Conservation (phyloP, 805 yeast genomes). For the Candida ulmi region DNA sequence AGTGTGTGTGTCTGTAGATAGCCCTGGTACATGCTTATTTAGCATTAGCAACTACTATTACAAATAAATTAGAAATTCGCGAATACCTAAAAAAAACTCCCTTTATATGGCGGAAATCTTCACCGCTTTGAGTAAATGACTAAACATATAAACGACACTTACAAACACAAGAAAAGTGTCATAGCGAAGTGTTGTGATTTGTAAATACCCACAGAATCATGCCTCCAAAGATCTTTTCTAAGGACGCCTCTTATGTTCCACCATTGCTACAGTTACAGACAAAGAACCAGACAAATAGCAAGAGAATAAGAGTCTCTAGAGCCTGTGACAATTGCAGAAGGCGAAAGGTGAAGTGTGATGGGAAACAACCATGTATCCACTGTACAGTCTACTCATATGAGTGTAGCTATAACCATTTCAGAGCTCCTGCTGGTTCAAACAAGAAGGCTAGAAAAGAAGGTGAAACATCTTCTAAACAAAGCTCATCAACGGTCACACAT, state of each 20-base stretch:
- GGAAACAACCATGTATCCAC: constrained; percentile 78
- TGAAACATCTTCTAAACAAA: background rate
- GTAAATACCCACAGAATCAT: too few relatives aligned
- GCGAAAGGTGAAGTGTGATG: constrained; percentile 80
- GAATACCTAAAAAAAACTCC: too few relatives aligned
- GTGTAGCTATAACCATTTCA: constrained; percentile 74
- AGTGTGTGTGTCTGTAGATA: too few relatives aligned
- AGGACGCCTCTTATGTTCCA: constrained; percentile 18
- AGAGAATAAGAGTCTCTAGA: constrained; percentile 59
- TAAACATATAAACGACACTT: too few relatives aligned
- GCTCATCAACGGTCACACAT: background rate
- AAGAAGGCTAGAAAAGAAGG: constrained; percentile 12
- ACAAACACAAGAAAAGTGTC: too few relatives aligned
- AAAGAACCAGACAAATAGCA: constrained; percentile 24
- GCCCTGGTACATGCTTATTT: too few relatives aligned
- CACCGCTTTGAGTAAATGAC: too few relatives aligned
- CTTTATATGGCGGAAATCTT: too few relatives aligned
- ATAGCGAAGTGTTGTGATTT: too few relatives aligned
- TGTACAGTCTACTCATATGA: constrained; percentile 84
- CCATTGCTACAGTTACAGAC: constrained; percentile 18
- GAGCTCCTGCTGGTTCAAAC: constrained; percentile 29
- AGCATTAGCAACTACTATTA: too few relatives aligned
- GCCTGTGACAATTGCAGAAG: constrained; percentile 73
- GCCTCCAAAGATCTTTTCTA: constrained; percentile 22
- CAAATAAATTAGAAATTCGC: too few relatives aligned